phyloP scores from a whole-genome alignment of 371 early-diverging fungal genomes.

The Smittium mucronatum region DNA sequence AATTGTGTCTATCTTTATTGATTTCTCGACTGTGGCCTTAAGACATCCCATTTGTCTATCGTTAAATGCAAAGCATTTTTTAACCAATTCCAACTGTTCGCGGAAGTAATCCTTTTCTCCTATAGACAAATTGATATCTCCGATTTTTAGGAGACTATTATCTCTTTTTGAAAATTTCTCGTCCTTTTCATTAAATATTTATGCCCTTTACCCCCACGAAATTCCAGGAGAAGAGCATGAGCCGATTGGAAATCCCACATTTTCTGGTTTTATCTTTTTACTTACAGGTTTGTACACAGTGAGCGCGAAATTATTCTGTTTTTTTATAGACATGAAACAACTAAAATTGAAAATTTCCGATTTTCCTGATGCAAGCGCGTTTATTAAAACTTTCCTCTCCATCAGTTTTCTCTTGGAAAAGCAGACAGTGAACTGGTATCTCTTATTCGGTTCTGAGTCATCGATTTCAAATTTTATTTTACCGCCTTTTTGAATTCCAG shows the following conservation, averaged over 20 bases:
- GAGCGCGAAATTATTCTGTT: not conserved
- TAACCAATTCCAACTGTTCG: not conserved
- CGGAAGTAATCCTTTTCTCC: constrained; percentile 9
- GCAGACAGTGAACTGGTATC: not conserved
- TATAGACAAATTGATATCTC: not conserved
- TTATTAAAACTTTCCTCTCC: no score
- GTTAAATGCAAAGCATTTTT: constrained; percentile 11
- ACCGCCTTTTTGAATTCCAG: no score
- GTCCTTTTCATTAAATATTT: not conserved
- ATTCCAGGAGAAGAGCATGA: not conserved
- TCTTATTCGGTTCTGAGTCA: not conserved
- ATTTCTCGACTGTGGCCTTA: constrained; percentile 2
- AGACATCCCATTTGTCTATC: constrained; percentile 10
- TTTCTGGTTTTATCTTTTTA: constrained; percentile 12
- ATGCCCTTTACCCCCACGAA: not conserved
- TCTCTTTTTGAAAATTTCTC: constrained; percentile 6
- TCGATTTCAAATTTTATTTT: not conserved
- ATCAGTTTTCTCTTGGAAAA: not conserved
- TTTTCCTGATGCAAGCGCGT: no score
- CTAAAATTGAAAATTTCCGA: no score
- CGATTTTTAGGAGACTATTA: not conserved
- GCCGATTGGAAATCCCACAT: not conserved
- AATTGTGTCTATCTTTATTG: constrained; percentile 12
- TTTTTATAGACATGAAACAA: not conserved
- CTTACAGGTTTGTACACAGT: constrained; percentile 9